Evolutionary conservation across 768 basidiomycete genomes (phyloP), one percentile per base, ranked within the genome.

Genomic region (Clavulina sp.): DNA sequence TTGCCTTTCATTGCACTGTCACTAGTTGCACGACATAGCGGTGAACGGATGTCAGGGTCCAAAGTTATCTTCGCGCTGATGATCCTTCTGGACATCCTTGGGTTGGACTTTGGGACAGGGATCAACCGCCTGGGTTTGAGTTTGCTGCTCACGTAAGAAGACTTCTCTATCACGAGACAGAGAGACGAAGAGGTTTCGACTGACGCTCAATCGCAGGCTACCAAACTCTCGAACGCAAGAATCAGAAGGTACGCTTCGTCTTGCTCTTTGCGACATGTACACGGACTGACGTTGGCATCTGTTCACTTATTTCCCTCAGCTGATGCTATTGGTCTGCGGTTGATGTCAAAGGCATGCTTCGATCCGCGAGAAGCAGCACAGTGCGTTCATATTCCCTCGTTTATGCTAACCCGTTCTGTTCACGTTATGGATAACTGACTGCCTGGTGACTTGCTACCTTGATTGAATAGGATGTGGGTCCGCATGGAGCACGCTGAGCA

Each of bases 191-290:
- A 48, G 44, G 3, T 31, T n/a, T 48, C 36, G 23, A n/a, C n/a
- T n/a, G n/a, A n/a, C n/a, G n/a, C n/a, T n/a, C n/a, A n/a, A n/a
- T 54, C 13, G 16, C 54, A 67, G 82, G 21, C 72, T 92, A 2
- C 92, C 92, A 0, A 87, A 95, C 63, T 86, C 84, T 0, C 69
- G 92, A 49, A 76, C 67, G 19, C 76, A 82, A 44, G 92, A 97
- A 63, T 68, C 72, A 3, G 91, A 96, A 73, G 84, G 84, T 78
- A 30, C 19, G 51, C 56, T 31, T 19, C n/a, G n/a, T 60, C 34
- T 24, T 36, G 7, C 26, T 48, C 2, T 26, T 9, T 18, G 47
- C 16, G 21, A 50, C 21, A 4, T 32, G 6, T 50, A 24, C 24
- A 16, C 31, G 4, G 38, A 18, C 31, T 21, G 32, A 1, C 9